phyloP scores from a whole-genome alignment of 768 basidiomycete genomes.

The Naganishia vaughanmartiniae region DNA sequence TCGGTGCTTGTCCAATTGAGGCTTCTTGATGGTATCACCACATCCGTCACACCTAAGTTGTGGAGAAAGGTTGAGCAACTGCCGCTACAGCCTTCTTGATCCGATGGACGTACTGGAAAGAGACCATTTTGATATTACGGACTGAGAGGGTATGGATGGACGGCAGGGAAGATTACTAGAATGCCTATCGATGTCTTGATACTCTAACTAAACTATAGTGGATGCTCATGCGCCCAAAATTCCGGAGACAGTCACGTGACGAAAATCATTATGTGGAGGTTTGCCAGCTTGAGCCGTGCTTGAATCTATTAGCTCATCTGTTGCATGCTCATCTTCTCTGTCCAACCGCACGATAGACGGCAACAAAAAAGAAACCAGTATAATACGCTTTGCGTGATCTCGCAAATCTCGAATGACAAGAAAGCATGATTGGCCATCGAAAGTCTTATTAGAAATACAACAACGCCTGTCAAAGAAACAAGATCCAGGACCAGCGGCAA shows the following conservation, averaged over 20 bases:
- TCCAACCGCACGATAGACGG: too few relatives aligned
- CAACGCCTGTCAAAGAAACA: constrained; percentile 2
- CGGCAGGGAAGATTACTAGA: background rate
- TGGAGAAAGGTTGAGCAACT: constrained; percentile 1
- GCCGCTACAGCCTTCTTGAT: background rate
- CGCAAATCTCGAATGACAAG: background rate
- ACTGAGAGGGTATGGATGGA: background rate
- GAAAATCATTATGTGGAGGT: too few relatives aligned
- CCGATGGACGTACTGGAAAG: constrained; percentile 63
- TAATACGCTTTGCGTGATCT: background rate
- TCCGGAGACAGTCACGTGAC: constrained; percentile 11
- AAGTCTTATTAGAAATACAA: background rate
- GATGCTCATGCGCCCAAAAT: constrained; percentile 18
- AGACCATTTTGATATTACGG: constrained; percentile 59
- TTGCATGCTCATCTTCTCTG: too few relatives aligned
- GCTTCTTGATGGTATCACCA: constrained; percentile 85
- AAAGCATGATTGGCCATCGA: background rate
- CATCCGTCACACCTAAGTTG: constrained; percentile 71
- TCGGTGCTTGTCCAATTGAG: constrained; percentile 78
- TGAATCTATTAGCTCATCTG: too few relatives aligned
- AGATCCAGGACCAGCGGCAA: background rate
- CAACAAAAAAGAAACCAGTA: too few relatives aligned
- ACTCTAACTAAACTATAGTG: constrained; percentile 1
- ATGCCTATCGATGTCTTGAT: background rate
- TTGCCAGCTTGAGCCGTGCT: too few relatives aligned